Evolutionary conservation across 305 asterid genomes (phyloP), one percentile per base, ranked within the genome.

Genomic region (Fraxinus paxiana): DNA sequence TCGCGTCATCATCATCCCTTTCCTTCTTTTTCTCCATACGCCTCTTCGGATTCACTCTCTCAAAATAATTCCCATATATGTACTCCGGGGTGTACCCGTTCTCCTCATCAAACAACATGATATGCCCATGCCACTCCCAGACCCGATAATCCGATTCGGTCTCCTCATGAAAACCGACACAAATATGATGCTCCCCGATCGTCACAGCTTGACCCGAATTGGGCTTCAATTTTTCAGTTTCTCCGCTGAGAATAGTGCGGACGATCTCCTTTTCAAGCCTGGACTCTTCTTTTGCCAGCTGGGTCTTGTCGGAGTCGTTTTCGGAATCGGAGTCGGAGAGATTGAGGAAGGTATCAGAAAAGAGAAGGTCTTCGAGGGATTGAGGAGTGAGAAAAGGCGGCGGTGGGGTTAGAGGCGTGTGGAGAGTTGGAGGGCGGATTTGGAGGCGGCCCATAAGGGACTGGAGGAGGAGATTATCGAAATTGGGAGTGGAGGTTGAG

Each of bases 111-210:
- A 96, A 96, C 85, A 94, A 75, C 97, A 94, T 94, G 3, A 94
- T 87, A 83, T 96, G 99, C 1, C 99, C 99, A 35, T 96, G 99
- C 99, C 99, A 96, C 85, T 96, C 99, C 99, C 99, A 94, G 5
- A 94, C 98, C 26, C 98, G 92, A 76, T 94, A 94, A 85, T 91
- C 97, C 5, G 98, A 92, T 35, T 85, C 95, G 0, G 84, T 46
- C 26, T 96, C 99, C 83, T 92, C 94, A 37, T 94, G 98, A 87
- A 89, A 94, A 54, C 98, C 98, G 1, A 96, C 91, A 82, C 99
- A 96, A 79, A 96, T 91, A 77, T 92, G 99, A 77, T 96, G 99
- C 83, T 92, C 98, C 10, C 98, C 95, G 18, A 96, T 86, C 17
- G 93, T 30, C 65, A 93, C 89, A 2, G 98, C 97, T 84, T 96